Conservation (phyloP, 2,329 filamentous ascomycete genomes). For the Malbranchea zuffiana region DNA sequence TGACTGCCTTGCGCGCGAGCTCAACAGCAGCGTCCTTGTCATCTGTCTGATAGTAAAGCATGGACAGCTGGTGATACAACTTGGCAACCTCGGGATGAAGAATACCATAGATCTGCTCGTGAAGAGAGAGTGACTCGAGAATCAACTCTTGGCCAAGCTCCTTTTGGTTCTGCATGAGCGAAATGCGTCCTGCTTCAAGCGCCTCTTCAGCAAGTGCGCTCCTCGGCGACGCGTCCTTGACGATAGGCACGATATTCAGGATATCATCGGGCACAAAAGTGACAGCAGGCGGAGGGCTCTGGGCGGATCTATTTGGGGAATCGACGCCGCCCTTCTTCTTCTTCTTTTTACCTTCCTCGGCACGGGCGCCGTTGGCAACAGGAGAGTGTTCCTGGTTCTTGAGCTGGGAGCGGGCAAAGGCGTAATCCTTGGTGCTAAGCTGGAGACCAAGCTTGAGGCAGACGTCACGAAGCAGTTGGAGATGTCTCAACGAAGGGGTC, state of each 20-base stretch:
- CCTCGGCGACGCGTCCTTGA: slow-evolving; percentile 88
- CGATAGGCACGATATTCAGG: slow-evolving; percentile 80
- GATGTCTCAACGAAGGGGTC: slow-evolving; percentile 54
- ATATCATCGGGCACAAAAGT: slow-evolving; percentile 80
- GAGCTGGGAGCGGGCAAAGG: slow-evolving; percentile 46
- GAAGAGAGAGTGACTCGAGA: slow-evolving; percentile 86
- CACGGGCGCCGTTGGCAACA: slow-evolving; percentile 29
- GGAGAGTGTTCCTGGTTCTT: slow-evolving; percentile 26
- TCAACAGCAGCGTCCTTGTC: slow-evolving; percentile 95
- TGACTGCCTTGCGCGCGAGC: slow-evolving; percentile 88
- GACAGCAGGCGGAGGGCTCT: slow-evolving; percentile 36
- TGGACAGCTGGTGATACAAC: slow-evolving; percentile 88
- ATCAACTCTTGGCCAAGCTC: slow-evolving; percentile 92
- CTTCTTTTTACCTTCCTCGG: slow-evolving; percentile 36
- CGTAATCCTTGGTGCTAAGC: slow-evolving; percentile 66
- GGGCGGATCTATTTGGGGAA: slow-evolving; percentile 35
- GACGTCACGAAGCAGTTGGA: slow-evolving; percentile 83
- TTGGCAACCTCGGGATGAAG: slow-evolving; percentile 92
- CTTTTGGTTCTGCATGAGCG: slow-evolving; percentile 88
- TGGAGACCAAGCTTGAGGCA: slow-evolving; percentile 84
- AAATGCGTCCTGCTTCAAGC: slow-evolving; percentile 87
- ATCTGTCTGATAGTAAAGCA: slow-evolving; percentile 94
- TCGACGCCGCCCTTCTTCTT: slow-evolving; percentile 47
- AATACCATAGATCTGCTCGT: slow-evolving; percentile 98
- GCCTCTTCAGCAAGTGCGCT: slow-evolving; percentile 90